Percentiles rank a stretch among this genome's conserved stretches.
Conservation (phyloP, 1,284 basidiomycete species). For the Cystobasidium pallidum region DNA sequence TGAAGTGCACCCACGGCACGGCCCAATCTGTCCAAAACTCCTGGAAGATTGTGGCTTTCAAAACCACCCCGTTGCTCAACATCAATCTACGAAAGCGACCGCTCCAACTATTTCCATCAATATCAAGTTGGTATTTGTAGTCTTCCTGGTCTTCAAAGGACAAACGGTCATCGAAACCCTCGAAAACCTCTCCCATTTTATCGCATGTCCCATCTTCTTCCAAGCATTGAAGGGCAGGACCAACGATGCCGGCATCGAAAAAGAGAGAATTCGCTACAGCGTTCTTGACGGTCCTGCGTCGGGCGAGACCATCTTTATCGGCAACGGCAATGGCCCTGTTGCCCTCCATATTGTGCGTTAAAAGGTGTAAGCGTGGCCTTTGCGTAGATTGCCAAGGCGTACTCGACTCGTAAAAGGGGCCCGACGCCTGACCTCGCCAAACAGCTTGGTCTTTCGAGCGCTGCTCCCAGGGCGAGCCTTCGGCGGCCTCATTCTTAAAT, state of each 20-base stretch:
- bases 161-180: constrained; percentile 24
- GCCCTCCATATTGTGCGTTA: constrained; percentile 42
- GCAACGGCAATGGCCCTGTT: constrained; percentile 44
- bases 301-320: constrained; percentile 41
- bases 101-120: constrained; percentile 56
- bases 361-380: constrained; percentile 57
- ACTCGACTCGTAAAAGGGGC: constrained; percentile 58
- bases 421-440: constrained; percentile 59
- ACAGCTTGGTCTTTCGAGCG: constrained; percentile 57
- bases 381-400: constrained; percentile 58
- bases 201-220: constrained; percentile 45
- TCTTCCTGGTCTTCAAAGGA: constrained; percentile 28
- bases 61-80: constrained; percentile 55
- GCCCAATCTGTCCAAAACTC: constrained; percentile 51
- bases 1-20: constrained; percentile 56
- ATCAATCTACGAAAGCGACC: constrained; percentile 56
- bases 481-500: constrained; percentile 56
- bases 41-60: constrained; percentile 53
- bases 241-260: constrained; percentile 56
- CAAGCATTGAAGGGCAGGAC: constrained; percentile 53
- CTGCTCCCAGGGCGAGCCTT: constrained; percentile 58
- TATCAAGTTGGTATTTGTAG: constrained; percentile 53
- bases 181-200: constrained; percentile 41
- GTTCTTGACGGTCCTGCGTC: constrained; percentile 54
- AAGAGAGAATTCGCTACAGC: constrained; percentile 60